Conservation (phyloP, 768 basidiomycete species). For the Suillus paluster region DNA sequence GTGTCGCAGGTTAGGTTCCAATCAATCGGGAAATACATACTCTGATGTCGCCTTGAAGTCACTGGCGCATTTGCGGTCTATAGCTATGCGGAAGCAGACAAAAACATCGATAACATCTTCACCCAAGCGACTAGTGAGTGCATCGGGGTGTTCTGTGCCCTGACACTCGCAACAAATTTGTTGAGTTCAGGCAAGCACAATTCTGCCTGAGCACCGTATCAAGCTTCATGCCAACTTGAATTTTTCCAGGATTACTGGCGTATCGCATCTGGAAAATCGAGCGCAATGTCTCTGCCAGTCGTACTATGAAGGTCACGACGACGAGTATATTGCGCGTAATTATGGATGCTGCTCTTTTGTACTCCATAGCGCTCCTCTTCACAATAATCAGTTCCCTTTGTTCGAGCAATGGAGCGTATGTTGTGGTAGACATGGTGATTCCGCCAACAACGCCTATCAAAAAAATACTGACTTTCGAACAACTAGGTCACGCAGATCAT, state of each 20-base stretch:
- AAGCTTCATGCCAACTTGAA: neutral
- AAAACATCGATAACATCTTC: conserved; percentile 28
- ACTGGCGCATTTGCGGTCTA: conserved; percentile 25
- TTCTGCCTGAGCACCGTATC: neutral
- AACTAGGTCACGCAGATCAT: conserved; percentile 43
- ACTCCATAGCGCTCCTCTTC: conserved; percentile 39
- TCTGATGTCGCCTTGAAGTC: conserved; percentile 12
- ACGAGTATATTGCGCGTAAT: conserved; percentile 33
- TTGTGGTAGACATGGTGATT: conserved; percentile 42
- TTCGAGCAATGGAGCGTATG: conserved; percentile 36
- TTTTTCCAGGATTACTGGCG: conserved; percentile 29
- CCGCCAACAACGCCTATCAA: neutral
- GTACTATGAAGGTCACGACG: neutral
- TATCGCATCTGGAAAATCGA: conserved; percentile 37
- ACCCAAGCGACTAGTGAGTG: conserved; percentile 29
- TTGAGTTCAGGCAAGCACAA: conserved; percentile 32
- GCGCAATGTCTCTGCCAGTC: conserved; percentile 9
- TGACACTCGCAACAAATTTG: conserved; percentile 38
- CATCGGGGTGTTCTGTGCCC: conserved; percentile 39
- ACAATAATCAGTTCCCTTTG: conserved; percentile 35
- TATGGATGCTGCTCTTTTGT: conserved; percentile 43
- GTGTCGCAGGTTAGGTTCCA: conserved; percentile 22
- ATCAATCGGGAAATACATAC: neutral
- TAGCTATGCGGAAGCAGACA: conserved; percentile 14
- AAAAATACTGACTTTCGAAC: neutral